Conservation (phyloP, 2,329 filamentous ascomycete genomes). For the Tolypocladium guangdongense region DNA sequence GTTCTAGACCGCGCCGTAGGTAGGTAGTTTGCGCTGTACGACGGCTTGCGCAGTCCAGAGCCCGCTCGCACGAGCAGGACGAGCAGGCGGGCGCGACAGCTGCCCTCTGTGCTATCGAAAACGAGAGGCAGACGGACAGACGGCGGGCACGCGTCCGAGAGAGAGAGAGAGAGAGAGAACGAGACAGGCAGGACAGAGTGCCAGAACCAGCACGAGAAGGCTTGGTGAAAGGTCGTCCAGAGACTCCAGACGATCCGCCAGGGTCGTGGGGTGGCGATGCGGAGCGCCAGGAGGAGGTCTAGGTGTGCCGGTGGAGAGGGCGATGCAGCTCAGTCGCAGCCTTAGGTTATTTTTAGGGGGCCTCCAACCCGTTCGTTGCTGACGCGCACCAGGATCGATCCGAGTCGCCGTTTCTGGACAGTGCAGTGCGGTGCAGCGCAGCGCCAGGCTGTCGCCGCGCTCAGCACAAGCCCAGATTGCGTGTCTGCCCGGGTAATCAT, state of each 20-base stretch:
- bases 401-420: too few species aligned
- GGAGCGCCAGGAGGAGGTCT: neutral
- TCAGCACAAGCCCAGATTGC: too few species aligned
- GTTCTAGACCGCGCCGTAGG: neutral
- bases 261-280: neutral
- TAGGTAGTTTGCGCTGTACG: neutral
- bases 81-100: too few species aligned
- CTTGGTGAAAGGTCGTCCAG: neutral
- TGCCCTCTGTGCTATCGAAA: neutral
- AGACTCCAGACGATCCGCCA: neutral
- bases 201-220: neutral
- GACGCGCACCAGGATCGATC: too few species aligned
- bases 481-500: too few species aligned
- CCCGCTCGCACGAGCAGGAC: too few species aligned
- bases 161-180: neutral
- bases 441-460: too few species aligned
- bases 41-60: neutral
- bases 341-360: neutral
- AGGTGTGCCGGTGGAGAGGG: neutral
- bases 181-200: neutral
- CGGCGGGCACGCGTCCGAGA: neutral
- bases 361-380: neutral
- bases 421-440: too few species aligned
- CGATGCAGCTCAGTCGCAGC: neutral
- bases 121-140: neutral